phyloP scores from a whole-genome alignment of 306 rosid genomes.

The Quercus robur region DNA sequence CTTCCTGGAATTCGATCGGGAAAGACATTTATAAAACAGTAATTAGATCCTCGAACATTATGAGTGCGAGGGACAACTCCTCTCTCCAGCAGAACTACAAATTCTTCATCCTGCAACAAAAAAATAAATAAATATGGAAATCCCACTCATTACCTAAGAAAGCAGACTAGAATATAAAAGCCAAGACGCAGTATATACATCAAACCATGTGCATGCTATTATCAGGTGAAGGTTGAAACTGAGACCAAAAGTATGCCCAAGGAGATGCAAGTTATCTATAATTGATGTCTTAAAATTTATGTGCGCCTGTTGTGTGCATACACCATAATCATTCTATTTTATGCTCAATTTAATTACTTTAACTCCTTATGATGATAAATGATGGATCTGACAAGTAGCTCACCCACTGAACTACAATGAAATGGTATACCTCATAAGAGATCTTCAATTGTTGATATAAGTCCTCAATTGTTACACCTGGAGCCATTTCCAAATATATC shows the following conservation, averaged over 20 bases:
- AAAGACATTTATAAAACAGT: conserved; percentile 76
- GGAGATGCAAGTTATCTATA: not conserved
- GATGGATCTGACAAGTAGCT: conserved; percentile 12
- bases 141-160: conserved; percentile 2
- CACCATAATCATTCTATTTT: no score
- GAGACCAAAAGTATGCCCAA: conserved; percentile 3
- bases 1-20: conserved; percentile 86
- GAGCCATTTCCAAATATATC: conserved; percentile 86
- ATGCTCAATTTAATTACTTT: no score
- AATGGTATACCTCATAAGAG: conserved; percentile 57
- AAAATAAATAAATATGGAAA: not conserved
- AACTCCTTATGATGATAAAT: not conserved
- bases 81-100: conserved; percentile 64
- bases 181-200: conserved; percentile 1
- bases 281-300: not conserved
- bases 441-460: conserved; percentile 61
- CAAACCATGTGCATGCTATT: conserved; percentile 15
- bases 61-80: conserved; percentile 81
- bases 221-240: conserved; percentile 2
- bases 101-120: conserved; percentile 73
- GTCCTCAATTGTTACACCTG: conserved; percentile 66
- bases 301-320: no score
- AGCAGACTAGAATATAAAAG: conserved; percentile 2
- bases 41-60: conserved; percentile 75
- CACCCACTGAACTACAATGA: conserved; percentile 9